Conservation (phyloP, 805 yeast genomes). For the Yarrowia alimentaria region DNA sequence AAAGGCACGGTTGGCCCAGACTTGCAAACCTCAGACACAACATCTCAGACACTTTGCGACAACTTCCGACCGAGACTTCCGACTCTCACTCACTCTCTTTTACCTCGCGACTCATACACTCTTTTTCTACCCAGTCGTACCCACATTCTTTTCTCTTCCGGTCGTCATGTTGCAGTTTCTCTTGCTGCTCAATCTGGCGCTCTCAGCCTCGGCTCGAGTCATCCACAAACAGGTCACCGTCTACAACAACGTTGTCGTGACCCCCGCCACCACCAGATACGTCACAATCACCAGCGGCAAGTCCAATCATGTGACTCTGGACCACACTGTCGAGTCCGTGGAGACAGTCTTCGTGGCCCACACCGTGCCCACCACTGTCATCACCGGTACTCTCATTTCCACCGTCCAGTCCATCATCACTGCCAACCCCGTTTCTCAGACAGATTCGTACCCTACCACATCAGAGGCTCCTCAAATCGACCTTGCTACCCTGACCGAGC, state of each 20-base stretch:
- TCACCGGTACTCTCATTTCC: constrained; percentile 36
- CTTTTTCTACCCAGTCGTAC: constrained; percentile 8
- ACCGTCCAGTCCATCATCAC: constrained; percentile 39
- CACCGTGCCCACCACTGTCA: constrained; percentile 38
- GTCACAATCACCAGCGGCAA: constrained; percentile 31
- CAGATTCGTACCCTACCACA: constrained; percentile 37
- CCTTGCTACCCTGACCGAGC: constrained; percentile 5
- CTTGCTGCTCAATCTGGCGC: constrained; percentile 23
- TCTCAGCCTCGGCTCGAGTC: constrained; percentile 20
- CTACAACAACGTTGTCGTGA: constrained; percentile 30
- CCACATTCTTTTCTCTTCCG: not conserved
- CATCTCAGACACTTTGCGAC: not conserved
- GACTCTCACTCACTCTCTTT: constrained; percentile 18
- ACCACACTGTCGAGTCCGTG: constrained; percentile 34
- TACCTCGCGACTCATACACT: constrained; percentile 15
- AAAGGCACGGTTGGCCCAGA: no score
- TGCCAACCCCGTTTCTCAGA: constrained; percentile 40
- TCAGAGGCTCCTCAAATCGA: constrained; percentile 28
- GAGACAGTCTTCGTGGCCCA: constrained; percentile 38
- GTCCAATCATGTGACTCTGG: constrained; percentile 29
- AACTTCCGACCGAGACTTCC: not conserved
- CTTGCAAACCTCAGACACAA: no score
- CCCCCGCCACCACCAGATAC: constrained; percentile 28
- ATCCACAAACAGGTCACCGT: constrained; percentile 20
- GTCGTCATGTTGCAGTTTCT: constrained; percentile 14